These are phyloP conservation scores for Meredithiella fracta DNA, from an alignment of 2,329 filamentous ascomycete species.

Conservation along the genomic window DNA sequence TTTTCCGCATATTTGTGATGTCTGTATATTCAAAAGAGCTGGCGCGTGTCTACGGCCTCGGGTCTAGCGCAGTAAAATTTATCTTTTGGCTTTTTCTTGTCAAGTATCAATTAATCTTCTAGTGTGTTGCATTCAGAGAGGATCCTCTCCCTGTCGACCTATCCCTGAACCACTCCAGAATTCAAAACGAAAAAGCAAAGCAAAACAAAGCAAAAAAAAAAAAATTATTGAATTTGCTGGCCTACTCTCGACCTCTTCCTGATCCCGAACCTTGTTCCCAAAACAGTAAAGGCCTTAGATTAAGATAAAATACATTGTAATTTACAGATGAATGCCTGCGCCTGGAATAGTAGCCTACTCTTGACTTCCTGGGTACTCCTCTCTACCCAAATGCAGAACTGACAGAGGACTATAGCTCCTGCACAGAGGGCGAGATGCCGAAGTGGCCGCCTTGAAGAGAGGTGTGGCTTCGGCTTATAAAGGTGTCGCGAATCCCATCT, in stretches of 20 bases:
- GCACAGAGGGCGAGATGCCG: not conserved
- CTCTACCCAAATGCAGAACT: constrained; percentile 1
- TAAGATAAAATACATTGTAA: not conserved
- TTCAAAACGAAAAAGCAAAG: not conserved
- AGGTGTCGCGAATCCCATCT: not conserved
- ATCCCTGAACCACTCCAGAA: not conserved
- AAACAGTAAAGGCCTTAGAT: not conserved
- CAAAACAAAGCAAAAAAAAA: not conserved
- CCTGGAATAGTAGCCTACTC: not conserved
- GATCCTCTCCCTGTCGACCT: not conserved
- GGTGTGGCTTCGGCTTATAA: not conserved
- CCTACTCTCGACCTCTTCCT: too few relatives aligned
- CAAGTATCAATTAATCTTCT: not conserved
- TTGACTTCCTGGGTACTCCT: not conserved
- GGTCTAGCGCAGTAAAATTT: not conserved
- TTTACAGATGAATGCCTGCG: not conserved
- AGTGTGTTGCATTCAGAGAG: constrained; percentile 1
- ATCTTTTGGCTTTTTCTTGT: not conserved
- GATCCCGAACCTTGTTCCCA: not conserved
- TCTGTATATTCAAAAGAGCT: too few relatives aligned
- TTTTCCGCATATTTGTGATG: not conserved
- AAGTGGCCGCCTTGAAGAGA: not conserved
- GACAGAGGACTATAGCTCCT: not conserved
- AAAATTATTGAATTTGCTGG: not conserved
- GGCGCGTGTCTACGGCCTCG: too few relatives aligned